Conservation (phyloP, 1,139 yeast species). For the Blastobotrys serpentis region DNA sequence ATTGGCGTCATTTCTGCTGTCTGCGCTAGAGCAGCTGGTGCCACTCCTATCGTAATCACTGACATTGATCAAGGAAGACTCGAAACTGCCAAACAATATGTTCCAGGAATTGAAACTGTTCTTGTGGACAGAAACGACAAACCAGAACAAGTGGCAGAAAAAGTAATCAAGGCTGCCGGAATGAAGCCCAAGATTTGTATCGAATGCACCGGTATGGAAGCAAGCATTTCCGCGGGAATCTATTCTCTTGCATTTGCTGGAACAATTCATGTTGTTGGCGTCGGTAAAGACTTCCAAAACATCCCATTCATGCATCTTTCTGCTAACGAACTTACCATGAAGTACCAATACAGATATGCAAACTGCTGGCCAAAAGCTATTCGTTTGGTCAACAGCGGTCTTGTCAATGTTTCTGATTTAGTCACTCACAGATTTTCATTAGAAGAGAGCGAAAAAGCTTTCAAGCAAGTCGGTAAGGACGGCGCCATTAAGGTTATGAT, state of each 20-base stretch:
- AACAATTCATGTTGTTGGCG: slow-evolving; percentile 71
- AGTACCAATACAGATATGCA: slow-evolving; percentile 80
- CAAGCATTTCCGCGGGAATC: slow-evolving; percentile 65
- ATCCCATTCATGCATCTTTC: slow-evolving; percentile 76
- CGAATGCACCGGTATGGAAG: slow-evolving; percentile 70
- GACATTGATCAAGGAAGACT: slow-evolving; percentile 42
- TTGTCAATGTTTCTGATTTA: slow-evolving; percentile 59
- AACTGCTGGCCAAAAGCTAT: slow-evolving; percentile 74
- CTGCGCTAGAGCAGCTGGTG: slow-evolving; percentile 81
- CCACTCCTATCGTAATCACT: slow-evolving; percentile 62
- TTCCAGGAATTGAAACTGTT: slow-evolving; percentile 38
- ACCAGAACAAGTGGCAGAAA: slow-evolving; percentile 40
- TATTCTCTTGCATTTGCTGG: slow-evolving; percentile 61
- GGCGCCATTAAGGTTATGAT: slow-evolving; percentile 63
- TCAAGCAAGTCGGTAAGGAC: slow-evolving; percentile 59
- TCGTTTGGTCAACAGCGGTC: slow-evolving; percentile 59
- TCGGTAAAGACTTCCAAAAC: slow-evolving; percentile 60
- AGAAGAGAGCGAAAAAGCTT: slow-evolving; percentile 77
- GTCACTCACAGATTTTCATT: slow-evolving; percentile 78
- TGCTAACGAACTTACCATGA: slow-evolving; percentile 65
- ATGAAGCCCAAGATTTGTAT: slow-evolving; percentile 63
- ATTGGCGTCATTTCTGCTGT: slow-evolving; percentile 81
- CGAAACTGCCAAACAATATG: slow-evolving; percentile 28
- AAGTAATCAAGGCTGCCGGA: slow-evolving; percentile 41
- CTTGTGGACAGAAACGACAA: slow-evolving; percentile 30